Conservation (phyloP, 495 filamentous ascomycete genomes). For the Penicillium atrosanguineum region DNA sequence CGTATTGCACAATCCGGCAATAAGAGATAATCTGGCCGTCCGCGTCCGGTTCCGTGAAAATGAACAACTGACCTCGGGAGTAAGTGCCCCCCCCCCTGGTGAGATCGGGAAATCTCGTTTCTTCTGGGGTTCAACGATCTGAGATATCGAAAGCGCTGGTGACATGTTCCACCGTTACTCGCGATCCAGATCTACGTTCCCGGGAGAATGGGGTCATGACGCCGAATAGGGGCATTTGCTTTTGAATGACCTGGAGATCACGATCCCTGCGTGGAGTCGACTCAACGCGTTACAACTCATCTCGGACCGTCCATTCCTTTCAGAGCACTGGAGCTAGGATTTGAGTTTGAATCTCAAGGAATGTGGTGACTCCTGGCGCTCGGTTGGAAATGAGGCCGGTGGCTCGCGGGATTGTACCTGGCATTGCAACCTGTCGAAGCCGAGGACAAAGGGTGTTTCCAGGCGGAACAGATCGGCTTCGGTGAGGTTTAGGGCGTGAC, state of each 20-base stretch:
- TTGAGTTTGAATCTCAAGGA: neutral
- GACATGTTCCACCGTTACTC: neutral
- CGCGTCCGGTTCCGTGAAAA: neutral
- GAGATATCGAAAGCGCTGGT: neutral
- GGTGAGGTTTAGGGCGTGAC: neutral
- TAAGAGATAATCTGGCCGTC: neutral
- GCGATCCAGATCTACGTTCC: neutral
- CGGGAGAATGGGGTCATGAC: neutral
- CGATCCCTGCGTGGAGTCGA: neutral
- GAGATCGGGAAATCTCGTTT: neutral
- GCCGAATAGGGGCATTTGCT: neutral
- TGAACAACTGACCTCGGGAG: neutral
- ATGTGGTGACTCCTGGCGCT: neutral
- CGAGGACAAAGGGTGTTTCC: neutral
- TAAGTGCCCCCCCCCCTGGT: neutral
- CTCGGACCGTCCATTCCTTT: neutral
- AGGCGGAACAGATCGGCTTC: slow-evolving; percentile 13
- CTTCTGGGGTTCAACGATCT: neutral
- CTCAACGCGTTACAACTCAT: neutral
- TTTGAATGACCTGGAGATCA: neutral
- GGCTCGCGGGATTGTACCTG: slow-evolving; percentile 20
- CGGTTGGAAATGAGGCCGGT: slow-evolving; percentile 19
- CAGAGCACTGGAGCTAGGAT: neutral
- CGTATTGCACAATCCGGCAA: neutral
- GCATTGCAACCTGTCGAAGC: slow-evolving; percentile 8